Evolutionary conservation across 768 basidiomycete genomes (phyloP).

Genomic region (Kwoniella europaea): DNA sequence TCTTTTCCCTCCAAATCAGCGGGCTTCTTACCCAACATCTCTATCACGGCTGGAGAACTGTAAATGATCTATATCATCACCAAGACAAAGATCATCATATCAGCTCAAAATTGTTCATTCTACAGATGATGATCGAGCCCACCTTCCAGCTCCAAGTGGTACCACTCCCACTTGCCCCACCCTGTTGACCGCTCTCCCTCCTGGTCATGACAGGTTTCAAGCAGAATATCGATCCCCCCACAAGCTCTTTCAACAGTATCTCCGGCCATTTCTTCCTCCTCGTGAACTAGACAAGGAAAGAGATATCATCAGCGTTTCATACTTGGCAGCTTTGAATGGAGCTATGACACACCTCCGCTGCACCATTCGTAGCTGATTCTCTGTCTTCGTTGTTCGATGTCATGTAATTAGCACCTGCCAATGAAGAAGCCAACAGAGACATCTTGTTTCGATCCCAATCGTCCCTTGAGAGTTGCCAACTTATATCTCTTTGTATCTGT

Average conservation of each 20-base stretch:
- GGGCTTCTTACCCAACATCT: conserved; percentile 52
- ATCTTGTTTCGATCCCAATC: neutral
- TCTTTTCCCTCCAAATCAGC: conserved; percentile 51
- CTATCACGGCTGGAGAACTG: conserved; percentile 47
- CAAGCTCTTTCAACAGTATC: conserved; percentile 53
- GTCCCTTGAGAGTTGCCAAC: neutral
- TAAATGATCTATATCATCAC: conserved; percentile 43
- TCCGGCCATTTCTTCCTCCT: conserved; percentile 57
- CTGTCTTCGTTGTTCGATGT: conserved; percentile 25
- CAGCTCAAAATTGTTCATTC: too few species aligned
- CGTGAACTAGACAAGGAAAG: conserved; percentile 45
- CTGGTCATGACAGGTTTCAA: conserved; percentile 43
- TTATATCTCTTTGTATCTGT: neutral
- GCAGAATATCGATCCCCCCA: conserved; percentile 54
- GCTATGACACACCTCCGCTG: conserved; percentile 23
- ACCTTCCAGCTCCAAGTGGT: conserved; percentile 30
- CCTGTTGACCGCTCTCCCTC: conserved; percentile 12
- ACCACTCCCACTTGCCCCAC: neutral
- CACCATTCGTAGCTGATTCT: conserved; percentile 26
- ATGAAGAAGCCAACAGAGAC: conserved; percentile 31
- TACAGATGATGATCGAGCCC: neutral
- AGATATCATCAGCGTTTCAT: neutral
- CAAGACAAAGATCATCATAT: too few species aligned
- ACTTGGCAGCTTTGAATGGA: neutral
- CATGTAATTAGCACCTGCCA: conserved; percentile 32